Evolutionary conservation across 2,329 filamentous ascomycete genomes (phyloP).

Genomic region (Colletotrichum tofieldiae): DNA sequence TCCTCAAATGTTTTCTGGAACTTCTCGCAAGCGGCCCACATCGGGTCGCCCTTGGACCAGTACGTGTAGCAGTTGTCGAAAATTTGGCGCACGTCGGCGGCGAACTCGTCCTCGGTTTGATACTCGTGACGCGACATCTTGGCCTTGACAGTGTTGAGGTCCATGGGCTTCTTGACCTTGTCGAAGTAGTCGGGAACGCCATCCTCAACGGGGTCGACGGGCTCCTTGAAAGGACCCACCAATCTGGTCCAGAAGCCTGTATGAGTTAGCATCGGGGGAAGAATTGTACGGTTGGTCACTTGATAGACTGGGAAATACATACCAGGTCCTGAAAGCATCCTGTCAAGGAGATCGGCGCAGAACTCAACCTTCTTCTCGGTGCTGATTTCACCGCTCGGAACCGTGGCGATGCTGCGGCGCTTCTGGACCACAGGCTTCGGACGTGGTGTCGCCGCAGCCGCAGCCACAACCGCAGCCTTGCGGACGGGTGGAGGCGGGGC

Average conservation of each 20-base stretch:
- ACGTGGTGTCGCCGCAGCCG: slow-evolving; percentile 47
- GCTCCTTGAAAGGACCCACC: slow-evolving; percentile 73
- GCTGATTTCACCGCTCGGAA: slow-evolving; percentile 44
- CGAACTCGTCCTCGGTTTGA: slow-evolving; percentile 66
- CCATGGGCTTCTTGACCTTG: slow-evolving; percentile 75
- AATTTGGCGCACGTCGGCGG: slow-evolving; percentile 72
- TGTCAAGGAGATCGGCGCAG: slow-evolving; percentile 70
- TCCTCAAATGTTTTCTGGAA: slow-evolving; percentile 73
- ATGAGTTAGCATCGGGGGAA: slow-evolving; percentile 28
- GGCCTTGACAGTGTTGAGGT: slow-evolving; percentile 71
- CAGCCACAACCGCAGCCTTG: slow-evolving; percentile 45
- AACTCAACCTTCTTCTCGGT: slow-evolving; percentile 65
- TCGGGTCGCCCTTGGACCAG: slow-evolving; percentile 69
- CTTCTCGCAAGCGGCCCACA: slow-evolving; percentile 70
- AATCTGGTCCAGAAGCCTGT: slow-evolving; percentile 77
- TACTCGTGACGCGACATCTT: slow-evolving; percentile 73
- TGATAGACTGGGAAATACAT: slow-evolving; percentile 43
- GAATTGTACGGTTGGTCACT: neutral
- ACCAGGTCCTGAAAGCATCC: slow-evolving; percentile 76
- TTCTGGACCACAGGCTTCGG: slow-evolving; percentile 53
- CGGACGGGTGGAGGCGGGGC: slow-evolving; percentile 46
- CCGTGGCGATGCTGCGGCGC: slow-evolving; percentile 52
- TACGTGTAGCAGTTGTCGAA: slow-evolving; percentile 77
- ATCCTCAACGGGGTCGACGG: slow-evolving; percentile 70
- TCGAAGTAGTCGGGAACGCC: slow-evolving; percentile 74